Evolutionary conservation across 805 yeast genomes (phyloP), one percentile per base, ranked within the genome.

Genomic region (Clavispora vitiphila): DNA sequence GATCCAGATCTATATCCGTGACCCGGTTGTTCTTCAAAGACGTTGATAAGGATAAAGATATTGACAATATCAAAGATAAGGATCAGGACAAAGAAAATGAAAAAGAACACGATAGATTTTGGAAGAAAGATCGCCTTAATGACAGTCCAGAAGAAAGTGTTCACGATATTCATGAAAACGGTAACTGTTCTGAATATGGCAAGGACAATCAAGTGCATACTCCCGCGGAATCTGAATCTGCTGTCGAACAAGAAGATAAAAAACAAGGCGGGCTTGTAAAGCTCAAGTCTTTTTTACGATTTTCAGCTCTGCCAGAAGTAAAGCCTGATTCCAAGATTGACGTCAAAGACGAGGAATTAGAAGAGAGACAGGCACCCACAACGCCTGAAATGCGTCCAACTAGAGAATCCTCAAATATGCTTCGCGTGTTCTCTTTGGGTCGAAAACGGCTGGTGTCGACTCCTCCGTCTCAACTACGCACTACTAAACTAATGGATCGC

Each of bases 1-100:
- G 61, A 15, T 38, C 51, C 21, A 42, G 65, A 23, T 58, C 66
- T 24, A 58, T 61, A 3, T 58, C 65, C 27, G 37, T 63, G 27
- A 43, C 63, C 12, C 49, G 56, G 31, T 56, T 62, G 26, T 49
- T 61, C 20, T 60, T 59, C 41, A 56, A 49, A 39, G 56, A 56
- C 25, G 53, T 56, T n/a, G 53, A 44, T 26, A 29, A 43, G 16
- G 32, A 29, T 20, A 29, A 29, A 18, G 34, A 35, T 36, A 50
- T 44, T 34, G 49, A 46, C 32, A 56, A 46, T 36, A 19, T 19
- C 30, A 26, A 26, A n/a, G 30, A 29, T 8, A 29, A 8, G 5
- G 32, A 16, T 3, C 8, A 15, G 3, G 32, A 15, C 2, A 15
- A 29, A 16, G 32, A 29, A 2, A 29, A 29, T 8, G 19, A 15